Percentiles rank a stretch among this genome's conserved stretches.
Evolutionary conservation across 148 eudicot species (phyloP).

Genomic region (Rhododendron molle): DNA sequence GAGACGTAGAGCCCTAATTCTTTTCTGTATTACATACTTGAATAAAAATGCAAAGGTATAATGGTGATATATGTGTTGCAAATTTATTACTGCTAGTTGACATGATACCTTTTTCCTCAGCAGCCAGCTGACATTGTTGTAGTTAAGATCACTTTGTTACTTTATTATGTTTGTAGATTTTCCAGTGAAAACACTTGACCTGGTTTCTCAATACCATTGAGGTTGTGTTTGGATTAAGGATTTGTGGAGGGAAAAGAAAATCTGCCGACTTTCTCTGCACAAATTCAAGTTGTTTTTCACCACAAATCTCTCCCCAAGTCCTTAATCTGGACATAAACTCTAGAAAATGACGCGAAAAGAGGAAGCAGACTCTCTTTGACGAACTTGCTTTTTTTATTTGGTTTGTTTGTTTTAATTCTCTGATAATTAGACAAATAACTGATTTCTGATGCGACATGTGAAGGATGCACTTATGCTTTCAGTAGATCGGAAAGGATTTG

Average conservation of each 20-base stretch:
- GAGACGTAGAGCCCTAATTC: conserved; percentile 76
- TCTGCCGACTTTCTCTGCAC: background rate
- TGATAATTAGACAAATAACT: background rate
- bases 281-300: background rate
- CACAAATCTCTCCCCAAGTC: background rate
- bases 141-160: background rate
- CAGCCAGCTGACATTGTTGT: background rate
- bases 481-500: conserved; percentile 73
- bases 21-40: conserved; percentile 55
- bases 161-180: background rate
- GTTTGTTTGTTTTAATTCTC: background rate
- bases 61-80: conserved; percentile 1
- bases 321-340: background rate
- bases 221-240: background rate
- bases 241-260: background rate
- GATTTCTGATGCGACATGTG: conserved; percentile 14
- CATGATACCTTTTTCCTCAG: background rate
- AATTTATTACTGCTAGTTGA: background rate
- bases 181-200: background rate
- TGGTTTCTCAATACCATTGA: background rate
- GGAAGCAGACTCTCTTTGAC: background rate
- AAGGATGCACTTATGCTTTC: conserved; percentile 74
- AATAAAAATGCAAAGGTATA: conserved; percentile 66
- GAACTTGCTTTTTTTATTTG: background rate
- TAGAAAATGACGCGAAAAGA: background rate